These are phyloP conservation scores for Phytophthora sansomeana DNA, from an alignment of 352 stramenopile genomes.

Conservation along the genomic window DNA sequence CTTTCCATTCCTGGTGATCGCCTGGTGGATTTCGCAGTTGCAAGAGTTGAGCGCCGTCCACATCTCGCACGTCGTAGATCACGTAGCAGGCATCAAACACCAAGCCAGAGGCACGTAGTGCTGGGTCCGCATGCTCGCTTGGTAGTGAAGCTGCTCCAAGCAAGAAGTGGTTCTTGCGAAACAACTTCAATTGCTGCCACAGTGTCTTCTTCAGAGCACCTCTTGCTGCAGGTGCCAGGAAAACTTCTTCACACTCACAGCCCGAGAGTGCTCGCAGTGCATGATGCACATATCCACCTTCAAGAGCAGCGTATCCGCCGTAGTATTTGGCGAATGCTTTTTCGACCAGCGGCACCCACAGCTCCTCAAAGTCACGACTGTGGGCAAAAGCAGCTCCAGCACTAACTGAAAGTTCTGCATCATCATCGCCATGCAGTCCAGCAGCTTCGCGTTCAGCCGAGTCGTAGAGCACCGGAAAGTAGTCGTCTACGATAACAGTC, in stretches of 20 bases:
- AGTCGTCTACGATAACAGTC: constrained; percentile 93
- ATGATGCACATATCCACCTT: constrained; percentile 92
- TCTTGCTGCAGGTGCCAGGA: constrained; percentile 79
- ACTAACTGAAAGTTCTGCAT: constrained; percentile 38
- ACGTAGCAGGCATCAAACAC: constrained; percentile 93
- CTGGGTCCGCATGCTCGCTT: constrained; percentile 85
- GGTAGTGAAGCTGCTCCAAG: constrained; percentile 90
- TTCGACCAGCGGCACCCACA: constrained; percentile 94
- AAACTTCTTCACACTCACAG: constrained; percentile 90
- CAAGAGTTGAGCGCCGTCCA: constrained; percentile 89
- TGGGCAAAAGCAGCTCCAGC: constrained; percentile 90
- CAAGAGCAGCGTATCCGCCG: constrained; percentile 86
- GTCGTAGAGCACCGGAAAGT: constrained; percentile 86
- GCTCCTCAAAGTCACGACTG: constrained; percentile 88
- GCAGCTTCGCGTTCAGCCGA: constrained; percentile 28
- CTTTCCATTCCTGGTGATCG: constrained; percentile 93
- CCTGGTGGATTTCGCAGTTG: constrained; percentile 93
- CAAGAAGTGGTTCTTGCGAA: constrained; percentile 90
- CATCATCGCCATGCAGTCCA: constrained; percentile 14
- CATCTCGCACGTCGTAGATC: constrained; percentile 90
- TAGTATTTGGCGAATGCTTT: constrained; percentile 95
- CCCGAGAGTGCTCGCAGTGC: constrained; percentile 90
- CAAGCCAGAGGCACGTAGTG: constrained; percentile 90
- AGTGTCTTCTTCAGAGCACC: constrained; percentile 90
- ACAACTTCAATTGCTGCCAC: constrained; percentile 91